Base-by-base conservation (phyloP, 495 filamentous ascomycete species). In the Aspergillus leporis region DNA sequence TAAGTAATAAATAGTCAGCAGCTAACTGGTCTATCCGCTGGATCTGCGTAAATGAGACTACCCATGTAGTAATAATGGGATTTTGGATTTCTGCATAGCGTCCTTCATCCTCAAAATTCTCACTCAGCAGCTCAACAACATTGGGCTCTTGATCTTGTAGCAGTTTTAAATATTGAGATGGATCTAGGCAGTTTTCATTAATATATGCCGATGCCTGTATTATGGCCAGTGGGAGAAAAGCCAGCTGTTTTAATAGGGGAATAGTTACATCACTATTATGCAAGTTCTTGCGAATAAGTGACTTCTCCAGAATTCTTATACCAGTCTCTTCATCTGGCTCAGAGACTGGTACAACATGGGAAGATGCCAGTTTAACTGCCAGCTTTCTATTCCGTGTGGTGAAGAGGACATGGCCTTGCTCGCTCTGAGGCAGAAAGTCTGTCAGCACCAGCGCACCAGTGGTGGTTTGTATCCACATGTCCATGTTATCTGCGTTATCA, bases 51-150 rank as follows among this genome's bases (percentile, higher is more conserved):
- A 85, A 80, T 0, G 81, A 83, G 3, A 81, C 74, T 0, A 80
- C 66, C 82, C 80, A 86, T 0, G 83, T 87, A 0, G 68, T 71
- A 1, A 77, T 79, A 1, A 86, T 70, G 6, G 83, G 70, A 58
- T 83, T 85, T n/a, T 76, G 66, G 22, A 64, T 70, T 10, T 68
- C 71, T 5, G 25, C 36, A 53, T 83, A 81, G 47, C 79, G 64
- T 10, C 70, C 61, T 6, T 73, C 60, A 49, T 83, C 79, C 3
- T 73, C 64, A 48, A 83, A 86, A 4, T 82, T 79, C 61, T 74
- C 62, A 56, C 75, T 80, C 14, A 85, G 60, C 5, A 84, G 62
- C 19, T 69, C 65, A 32, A 32, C 10, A 2, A 59, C 60, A 16
- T 74, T 66, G 36, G 76, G 51, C 18, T 81, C 73, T 16, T 73